A percentile compares a stretch with the other conserved stretches of the same genome.
phyloP scores from a whole-genome alignment of 805 yeast genomes.

The Yamadazyma philogaea region DNA sequence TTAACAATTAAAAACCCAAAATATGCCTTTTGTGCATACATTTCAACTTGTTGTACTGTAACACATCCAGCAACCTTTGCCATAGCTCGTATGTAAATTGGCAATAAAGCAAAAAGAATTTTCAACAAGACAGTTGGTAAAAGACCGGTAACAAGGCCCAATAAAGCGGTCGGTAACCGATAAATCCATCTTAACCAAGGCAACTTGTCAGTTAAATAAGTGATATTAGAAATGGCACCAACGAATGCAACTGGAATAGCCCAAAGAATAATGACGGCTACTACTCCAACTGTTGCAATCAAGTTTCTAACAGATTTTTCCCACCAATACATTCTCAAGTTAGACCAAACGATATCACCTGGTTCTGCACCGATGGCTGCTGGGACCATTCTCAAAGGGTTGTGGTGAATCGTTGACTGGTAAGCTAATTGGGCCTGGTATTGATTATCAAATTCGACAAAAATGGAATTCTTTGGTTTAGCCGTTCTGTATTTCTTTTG shows the following conservation, averaged over 20 bases:
- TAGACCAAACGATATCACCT: slow-evolving; percentile 62
- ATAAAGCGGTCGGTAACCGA: slow-evolving; percentile 63
- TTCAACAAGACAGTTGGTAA: slow-evolving; percentile 82
- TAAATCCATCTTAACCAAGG: slow-evolving; percentile 74
- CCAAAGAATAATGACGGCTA: slow-evolving; percentile 77
- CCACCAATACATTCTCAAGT: slow-evolving; percentile 79
- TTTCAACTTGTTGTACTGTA: slow-evolving; percentile 56
- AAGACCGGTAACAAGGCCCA: slow-evolving; percentile 85
- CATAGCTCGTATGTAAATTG: slow-evolving; percentile 74
- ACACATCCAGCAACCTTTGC: slow-evolving; percentile 59
- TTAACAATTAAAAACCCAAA: slow-evolving; percentile 71
- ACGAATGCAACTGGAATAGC: slow-evolving; percentile 97
- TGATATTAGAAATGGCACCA: slow-evolving; percentile 87
- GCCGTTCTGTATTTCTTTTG: slow-evolving; percentile 48
- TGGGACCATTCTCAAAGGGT: slow-evolving; percentile 61
- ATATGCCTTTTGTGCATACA: slow-evolving; percentile 63
- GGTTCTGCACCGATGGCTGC: slow-evolving; percentile 63
- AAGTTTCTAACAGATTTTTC: slow-evolving; percentile 57
- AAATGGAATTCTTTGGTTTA: slow-evolving; percentile 72
- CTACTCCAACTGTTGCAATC: slow-evolving; percentile 51
- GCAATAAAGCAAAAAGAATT: slow-evolving; percentile 80
- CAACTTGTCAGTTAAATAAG: slow-evolving; percentile 64
- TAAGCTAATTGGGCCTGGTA: slow-evolving; percentile 71
- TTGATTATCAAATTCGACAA: slow-evolving; percentile 76
- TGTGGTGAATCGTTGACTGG: slow-evolving; percentile 62